A percentile compares a stretch with the other conserved stretches of the same genome.
phyloP scores from a whole-genome alignment of 306 rosid genomes.

The Vigna nakashimae region DNA sequence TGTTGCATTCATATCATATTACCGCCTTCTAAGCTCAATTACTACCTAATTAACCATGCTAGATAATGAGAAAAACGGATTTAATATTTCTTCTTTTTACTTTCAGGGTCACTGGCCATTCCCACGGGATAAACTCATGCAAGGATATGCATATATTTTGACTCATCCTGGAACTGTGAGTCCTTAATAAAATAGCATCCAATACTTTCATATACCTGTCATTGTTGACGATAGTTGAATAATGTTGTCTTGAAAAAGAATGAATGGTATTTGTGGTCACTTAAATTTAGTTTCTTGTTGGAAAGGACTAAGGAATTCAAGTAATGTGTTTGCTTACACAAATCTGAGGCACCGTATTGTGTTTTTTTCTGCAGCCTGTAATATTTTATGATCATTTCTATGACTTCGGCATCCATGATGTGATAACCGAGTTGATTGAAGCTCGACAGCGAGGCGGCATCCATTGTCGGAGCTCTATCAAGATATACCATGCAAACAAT shows the following conservation, averaged over 20 bases:
- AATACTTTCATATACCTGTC: neutral
- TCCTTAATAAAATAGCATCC: constrained; percentile 36
- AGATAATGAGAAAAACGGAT: constrained; percentile 36
- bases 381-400: constrained; percentile 80
- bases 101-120: constrained; percentile 89
- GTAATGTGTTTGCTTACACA: neutral
- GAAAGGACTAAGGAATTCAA: constrained; percentile 21
- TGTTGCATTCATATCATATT: constrained; percentile 17
- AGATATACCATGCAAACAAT: constrained; percentile 74
- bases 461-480: constrained; percentile 73
- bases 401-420: constrained; percentile 73
- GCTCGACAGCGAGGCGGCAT: constrained; percentile 73
- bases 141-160: constrained; percentile 84
- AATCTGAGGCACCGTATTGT: neutral
- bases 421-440: constrained; percentile 65
- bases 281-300: neutral
- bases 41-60: constrained; percentile 14
- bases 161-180: constrained; percentile 88
- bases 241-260: constrained; percentile 1
- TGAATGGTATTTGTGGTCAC: neutral
- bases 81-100: constrained; percentile 38
- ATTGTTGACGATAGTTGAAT: constrained; percentile 12
- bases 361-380: constrained; percentile 58
- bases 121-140: constrained; percentile 80
- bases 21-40: constrained; percentile 26